Evolutionary conservation across 2,329 filamentous ascomycete species (phyloP).

Genomic region (Botryotinia calthae): DNA sequence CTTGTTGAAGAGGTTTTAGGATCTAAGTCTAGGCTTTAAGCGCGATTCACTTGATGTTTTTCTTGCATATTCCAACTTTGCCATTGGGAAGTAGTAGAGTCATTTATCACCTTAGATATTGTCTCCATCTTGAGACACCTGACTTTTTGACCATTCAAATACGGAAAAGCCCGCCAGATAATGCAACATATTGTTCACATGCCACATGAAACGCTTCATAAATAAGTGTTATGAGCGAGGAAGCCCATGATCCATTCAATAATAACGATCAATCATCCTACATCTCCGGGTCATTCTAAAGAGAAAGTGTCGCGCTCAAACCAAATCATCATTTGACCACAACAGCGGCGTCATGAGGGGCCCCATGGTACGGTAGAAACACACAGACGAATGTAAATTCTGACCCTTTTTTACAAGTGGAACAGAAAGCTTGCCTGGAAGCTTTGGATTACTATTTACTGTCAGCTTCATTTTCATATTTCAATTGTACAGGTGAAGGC

Average conservation of each 20-base stretch:
- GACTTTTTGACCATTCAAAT: neutral
- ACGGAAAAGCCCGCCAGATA: neutral
- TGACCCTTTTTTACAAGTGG: neutral
- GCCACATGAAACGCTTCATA: neutral
- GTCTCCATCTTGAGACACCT: neutral
- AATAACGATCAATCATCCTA: neutral
- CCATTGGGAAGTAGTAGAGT: neutral
- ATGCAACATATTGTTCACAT: neutral
- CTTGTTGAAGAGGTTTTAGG: conserved; percentile 56
- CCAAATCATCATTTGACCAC: neutral
- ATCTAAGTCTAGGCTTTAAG: conserved; percentile 28
- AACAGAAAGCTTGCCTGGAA: too few species aligned
- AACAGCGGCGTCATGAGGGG: neutral
- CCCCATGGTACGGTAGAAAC: too few species aligned
- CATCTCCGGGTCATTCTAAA: neutral
- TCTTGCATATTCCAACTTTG: neutral
- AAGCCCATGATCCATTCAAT: neutral
- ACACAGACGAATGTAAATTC: neutral
- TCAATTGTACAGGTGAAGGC: neutral
- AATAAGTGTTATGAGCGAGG: neutral
- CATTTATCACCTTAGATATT: neutral
- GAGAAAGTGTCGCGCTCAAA: neutral
- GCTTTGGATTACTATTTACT: neutral
- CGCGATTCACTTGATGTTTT: neutral
- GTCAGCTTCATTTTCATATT: neutral